phyloP scores from a whole-genome alignment of 139 green algal species.

The Coelastrella sp. region DNA sequence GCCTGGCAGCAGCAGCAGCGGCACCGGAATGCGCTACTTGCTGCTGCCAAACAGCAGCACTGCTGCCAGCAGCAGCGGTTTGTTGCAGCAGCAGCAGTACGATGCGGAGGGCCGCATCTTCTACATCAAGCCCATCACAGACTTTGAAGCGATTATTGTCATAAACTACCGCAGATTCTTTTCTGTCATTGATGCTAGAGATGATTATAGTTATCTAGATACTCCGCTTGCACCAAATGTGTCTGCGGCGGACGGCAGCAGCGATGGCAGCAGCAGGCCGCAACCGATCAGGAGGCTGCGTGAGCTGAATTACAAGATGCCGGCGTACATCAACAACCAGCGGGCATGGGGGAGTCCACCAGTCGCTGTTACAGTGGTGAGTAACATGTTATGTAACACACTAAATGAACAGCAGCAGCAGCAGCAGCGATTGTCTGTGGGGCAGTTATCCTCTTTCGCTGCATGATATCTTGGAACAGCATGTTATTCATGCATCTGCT shows the following conservation, averaged over 20 bases:
- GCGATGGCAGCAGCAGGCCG: background rate
- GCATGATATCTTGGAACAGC: background rate
- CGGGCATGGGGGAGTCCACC: slow-evolving; percentile 72
- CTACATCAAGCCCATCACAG: background rate
- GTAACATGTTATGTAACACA: background rate
- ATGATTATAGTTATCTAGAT: slow-evolving; percentile 76
- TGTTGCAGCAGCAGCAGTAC: slow-evolving; percentile 15
- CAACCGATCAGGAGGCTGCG: slow-evolving; percentile 63
- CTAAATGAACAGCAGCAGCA: background rate
- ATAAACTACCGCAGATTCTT: slow-evolving; percentile 48
- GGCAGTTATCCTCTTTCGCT: background rate
- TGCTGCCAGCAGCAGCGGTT: background rate
- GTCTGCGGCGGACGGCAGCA: background rate
- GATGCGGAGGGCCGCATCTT: background rate
- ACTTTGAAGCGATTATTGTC: slow-evolving; percentile 49
- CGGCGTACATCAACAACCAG: slow-evolving; percentile 58
- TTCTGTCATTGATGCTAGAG: slow-evolving; percentile 57
- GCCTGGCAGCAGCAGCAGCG: background rate
- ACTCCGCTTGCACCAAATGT: slow-evolving; percentile 44
- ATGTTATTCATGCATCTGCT: slow-evolving; percentile 8
- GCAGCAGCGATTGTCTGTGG: background rate
- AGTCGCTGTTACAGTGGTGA: slow-evolving; percentile 8
- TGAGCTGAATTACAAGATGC: slow-evolving; percentile 65
- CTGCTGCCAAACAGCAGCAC: slow-evolving; percentile 30
- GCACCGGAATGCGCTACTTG: slow-evolving; percentile 10